Conservation (phyloP, 2,329 filamentous ascomycete species). For the Leptographium wingfieldii region DNA sequence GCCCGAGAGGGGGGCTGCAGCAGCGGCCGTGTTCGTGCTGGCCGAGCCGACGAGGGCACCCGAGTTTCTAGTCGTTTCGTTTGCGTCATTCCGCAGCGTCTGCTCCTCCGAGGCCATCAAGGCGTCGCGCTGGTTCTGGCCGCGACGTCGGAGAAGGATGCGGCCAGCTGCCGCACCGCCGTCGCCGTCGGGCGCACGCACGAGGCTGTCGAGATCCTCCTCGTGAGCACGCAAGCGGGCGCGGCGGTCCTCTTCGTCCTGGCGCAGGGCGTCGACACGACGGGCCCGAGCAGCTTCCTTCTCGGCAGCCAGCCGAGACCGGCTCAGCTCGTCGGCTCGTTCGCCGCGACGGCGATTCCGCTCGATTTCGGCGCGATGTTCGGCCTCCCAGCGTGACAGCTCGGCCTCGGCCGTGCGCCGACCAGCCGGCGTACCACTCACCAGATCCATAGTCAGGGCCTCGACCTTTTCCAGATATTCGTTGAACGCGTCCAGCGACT, state of each 20-base stretch:
- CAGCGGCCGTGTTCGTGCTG: slow-evolving; percentile 11
- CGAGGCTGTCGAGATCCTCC: slow-evolving; percentile 59
- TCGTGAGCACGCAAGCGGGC: slow-evolving; percentile 51
- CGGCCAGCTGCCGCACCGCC: slow-evolving; percentile 33
- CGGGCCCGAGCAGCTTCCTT: slow-evolving; percentile 52
- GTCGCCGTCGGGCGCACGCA: slow-evolving; percentile 38
- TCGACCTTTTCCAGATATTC: slow-evolving; percentile 92
- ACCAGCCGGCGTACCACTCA: slow-evolving; percentile 53
- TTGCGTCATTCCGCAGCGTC: slow-evolving; percentile 16
- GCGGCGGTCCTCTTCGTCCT: slow-evolving; percentile 58
- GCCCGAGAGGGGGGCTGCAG: slow-evolving; percentile 4
- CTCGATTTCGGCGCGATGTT: slow-evolving; percentile 58
- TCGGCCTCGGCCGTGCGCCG: slow-evolving; percentile 24
- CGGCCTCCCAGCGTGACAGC: slow-evolving; percentile 58
- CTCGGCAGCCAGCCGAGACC: slow-evolving; percentile 48
- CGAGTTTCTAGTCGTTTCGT: too few relatives aligned
- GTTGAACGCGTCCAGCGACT: slow-evolving; percentile 72
- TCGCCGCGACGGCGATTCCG: slow-evolving; percentile 41
- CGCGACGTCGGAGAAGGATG: slow-evolving; percentile 62
- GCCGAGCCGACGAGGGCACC: slow-evolving; percentile 5
- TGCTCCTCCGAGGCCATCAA: slow-evolving; percentile 25
- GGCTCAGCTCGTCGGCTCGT: slow-evolving; percentile 37
- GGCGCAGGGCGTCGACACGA: slow-evolving; percentile 48
- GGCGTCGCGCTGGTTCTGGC: slow-evolving; percentile 31
- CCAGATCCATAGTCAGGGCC: slow-evolving; percentile 77